phyloP scores from a whole-genome alignment of 2,329 filamentous ascomycete genomes.

The Verticillium nonalfalfae region DNA sequence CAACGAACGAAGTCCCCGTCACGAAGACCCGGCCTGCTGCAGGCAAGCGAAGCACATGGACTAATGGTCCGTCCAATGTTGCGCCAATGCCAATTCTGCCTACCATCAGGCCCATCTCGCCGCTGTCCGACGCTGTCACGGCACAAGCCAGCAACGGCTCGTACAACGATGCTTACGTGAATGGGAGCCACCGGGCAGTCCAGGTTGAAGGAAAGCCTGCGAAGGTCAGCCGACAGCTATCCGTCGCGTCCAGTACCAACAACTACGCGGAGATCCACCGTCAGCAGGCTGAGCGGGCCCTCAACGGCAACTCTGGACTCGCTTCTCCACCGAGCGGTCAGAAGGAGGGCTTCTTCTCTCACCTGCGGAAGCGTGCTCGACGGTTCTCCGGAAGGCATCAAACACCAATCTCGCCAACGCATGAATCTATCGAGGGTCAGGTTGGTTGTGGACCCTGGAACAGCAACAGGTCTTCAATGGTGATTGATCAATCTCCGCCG shows the following conservation, averaged over 20 bases:
- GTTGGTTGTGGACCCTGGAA: constrained; percentile 87
- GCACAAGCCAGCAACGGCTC: constrained; percentile 73
- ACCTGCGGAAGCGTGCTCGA: constrained; percentile 86
- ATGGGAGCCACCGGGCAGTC: constrained; percentile 28
- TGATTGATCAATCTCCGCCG: constrained; percentile 55
- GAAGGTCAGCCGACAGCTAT: constrained; percentile 92
- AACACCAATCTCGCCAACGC: constrained; percentile 68
- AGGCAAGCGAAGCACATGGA: constrained; percentile 88
- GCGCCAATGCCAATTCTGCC: constrained; percentile 95
- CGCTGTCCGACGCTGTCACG: constrained; percentile 88
- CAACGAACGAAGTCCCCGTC: constrained; percentile 31
- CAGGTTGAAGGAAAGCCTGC: constrained; percentile 51
- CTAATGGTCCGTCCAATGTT: constrained; percentile 70
- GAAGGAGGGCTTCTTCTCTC: constrained; percentile 97
- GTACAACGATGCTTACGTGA: constrained; percentile 35
- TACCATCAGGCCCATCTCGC: constrained; percentile 89
- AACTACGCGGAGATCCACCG: constrained; percentile 87
- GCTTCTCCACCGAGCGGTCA: constrained; percentile 72
- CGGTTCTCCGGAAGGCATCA: constrained; percentile 89
- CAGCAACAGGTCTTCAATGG: constrained; percentile 77
- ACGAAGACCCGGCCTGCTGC: constrained; percentile 45
- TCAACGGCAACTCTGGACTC: constrained; percentile 74
- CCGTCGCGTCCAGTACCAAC: constrained; percentile 84
- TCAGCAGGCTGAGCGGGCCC: constrained; percentile 82
- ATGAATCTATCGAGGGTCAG: constrained; percentile 88